Conservation (phyloP, 371 early-diverging fungal species). For the Zychaea mexicana region DNA sequence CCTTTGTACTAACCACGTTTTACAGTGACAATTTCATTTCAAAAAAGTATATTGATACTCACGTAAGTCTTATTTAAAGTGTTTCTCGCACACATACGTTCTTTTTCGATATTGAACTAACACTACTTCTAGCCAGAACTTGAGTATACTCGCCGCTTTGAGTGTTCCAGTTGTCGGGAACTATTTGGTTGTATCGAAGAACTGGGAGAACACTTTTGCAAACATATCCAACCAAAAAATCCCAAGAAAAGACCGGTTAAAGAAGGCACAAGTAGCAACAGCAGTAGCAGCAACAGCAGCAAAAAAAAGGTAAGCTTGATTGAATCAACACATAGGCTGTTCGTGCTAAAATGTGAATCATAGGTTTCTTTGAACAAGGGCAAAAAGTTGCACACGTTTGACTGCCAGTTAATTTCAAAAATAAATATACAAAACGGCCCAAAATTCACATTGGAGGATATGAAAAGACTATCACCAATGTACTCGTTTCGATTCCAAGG, state of each 20-base stretch:
- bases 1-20: no score
- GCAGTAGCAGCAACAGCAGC: no score
- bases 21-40: no score
- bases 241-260: background rate
- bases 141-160: background rate
- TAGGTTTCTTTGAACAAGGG: background rate
- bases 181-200: background rate
- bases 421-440: no score
- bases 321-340: background rate
- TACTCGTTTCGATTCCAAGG: background rate
- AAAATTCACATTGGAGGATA: background rate
- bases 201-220: background rate
- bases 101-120: background rate
- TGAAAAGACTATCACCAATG: background rate
- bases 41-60: no score
- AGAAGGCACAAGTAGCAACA: background rate
- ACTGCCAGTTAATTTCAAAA: background rate
- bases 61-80: no score
- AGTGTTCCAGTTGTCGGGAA: background rate
- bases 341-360: background rate
- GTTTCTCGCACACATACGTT: background rate
- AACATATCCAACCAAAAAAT: background rate
- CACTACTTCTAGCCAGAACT: background rate
- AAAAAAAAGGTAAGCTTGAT: background rate
- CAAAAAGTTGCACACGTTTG: background rate